Conservation (phyloP, 2,329 filamentous ascomycete genomes). For the Ramularia collo-cygni region DNA sequence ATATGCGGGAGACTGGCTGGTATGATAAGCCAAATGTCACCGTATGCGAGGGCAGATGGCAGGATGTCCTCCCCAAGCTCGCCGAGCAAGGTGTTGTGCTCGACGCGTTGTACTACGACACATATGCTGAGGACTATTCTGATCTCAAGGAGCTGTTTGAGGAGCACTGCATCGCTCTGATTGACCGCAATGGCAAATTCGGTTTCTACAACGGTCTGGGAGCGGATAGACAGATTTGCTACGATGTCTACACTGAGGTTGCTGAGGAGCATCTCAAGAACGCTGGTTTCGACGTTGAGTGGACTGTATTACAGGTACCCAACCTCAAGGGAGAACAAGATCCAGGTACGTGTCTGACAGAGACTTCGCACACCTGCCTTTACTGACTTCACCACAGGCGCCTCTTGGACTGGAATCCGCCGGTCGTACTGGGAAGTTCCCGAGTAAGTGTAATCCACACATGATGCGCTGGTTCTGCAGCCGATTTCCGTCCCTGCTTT, state of each 20-base stretch:
- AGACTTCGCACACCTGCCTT: no score
- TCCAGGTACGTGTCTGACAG: constrained; percentile 3
- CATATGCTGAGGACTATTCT: constrained; percentile 88
- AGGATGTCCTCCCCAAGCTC: constrained; percentile 42
- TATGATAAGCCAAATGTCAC: constrained; percentile 43
- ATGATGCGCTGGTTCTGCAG: no score
- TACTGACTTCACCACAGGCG: no score
- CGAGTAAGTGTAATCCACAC: no score
- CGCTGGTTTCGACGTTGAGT: constrained; percentile 82
- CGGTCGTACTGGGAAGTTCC: constrained; percentile 86
- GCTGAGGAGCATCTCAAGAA: constrained; percentile 86
- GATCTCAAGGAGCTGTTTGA: constrained; percentile 82
- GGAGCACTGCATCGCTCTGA: constrained; percentile 73
- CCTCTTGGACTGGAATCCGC: constrained; percentile 72
- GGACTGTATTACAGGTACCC: constrained; percentile 70
- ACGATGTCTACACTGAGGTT: constrained; percentile 88
- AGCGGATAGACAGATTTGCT: constrained; percentile 85
- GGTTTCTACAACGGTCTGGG: constrained; percentile 71
- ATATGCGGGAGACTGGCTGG: constrained; percentile 43
- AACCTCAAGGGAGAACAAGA: constrained; percentile 64
- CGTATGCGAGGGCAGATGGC: constrained; percentile 45
- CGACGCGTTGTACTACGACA: constrained; percentile 80
- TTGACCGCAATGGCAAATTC: constrained; percentile 55
- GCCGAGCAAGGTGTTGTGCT: constrained; percentile 38
- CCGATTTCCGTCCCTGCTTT: no score